These are phyloP conservation scores for Orobanche coerulescens DNA, from an alignment of 257 asterid species.

Conservation along the genomic window DNA sequence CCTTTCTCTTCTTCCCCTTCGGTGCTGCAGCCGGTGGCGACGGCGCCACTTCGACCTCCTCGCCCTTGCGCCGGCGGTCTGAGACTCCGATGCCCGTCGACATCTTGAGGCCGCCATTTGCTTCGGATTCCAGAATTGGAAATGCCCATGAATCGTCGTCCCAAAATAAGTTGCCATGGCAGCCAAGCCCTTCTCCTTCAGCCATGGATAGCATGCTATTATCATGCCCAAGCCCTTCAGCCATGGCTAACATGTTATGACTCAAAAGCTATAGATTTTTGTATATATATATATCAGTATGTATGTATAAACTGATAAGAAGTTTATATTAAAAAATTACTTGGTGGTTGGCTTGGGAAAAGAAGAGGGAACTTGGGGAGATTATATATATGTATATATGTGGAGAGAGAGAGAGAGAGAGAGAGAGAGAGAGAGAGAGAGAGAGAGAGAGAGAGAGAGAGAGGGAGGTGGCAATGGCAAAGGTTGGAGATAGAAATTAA, in stretches of 20 bases:
- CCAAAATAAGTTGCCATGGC: constrained; percentile 23
- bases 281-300: too few relatives aligned
- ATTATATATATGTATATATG: constrained; percentile 12
- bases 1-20: constrained; percentile 28
- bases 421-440: too few relatives aligned
- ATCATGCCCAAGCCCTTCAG: constrained; percentile 32
- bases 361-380: not conserved
- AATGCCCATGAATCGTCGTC: constrained; percentile 30
- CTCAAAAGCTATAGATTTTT: too few relatives aligned
- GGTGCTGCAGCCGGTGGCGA: not conserved
- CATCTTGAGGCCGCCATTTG: constrained; percentile 19
- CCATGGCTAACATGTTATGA: constrained; percentile 25
- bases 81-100: not conserved
- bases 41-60: constrained; percentile 8
- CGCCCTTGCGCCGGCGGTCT: not conserved
- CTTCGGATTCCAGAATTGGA: constrained; percentile 26
- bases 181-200: constrained; percentile 20
- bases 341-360: not conserved
- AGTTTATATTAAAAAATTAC: not conserved
- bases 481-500: constrained; percentile 14
- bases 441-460: not conserved
- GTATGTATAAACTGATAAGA: not conserved
- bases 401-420: not conserved
- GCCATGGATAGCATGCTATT: constrained; percentile 25
- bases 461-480: not conserved